phyloP scores from a whole-genome alignment of 495 filamentous ascomycete genomes.

The Xylaria bambusicola region DNA sequence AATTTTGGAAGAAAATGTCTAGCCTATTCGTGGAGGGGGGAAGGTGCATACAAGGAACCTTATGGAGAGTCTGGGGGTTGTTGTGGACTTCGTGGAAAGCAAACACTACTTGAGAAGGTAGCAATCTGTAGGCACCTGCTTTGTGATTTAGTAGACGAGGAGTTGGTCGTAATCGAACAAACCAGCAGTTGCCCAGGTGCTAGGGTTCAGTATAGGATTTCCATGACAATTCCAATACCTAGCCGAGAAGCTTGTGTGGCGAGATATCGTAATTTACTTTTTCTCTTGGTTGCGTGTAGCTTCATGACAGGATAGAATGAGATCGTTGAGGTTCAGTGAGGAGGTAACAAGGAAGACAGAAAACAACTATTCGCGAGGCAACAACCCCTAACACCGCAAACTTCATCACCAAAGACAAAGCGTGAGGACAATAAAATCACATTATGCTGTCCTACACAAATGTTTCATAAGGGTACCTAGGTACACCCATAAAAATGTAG shows the following conservation, averaged over 20 bases:
- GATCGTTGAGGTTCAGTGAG: neutral
- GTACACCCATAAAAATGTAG: too few relatives aligned
- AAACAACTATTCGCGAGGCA: too few relatives aligned
- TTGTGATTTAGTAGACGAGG: neutral
- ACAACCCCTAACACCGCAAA: neutral
- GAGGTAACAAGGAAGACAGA: neutral
- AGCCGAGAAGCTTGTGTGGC: too few relatives aligned
- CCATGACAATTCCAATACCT: conserved; percentile 15
- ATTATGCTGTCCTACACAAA: too few relatives aligned
- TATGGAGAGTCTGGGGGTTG: neutral
- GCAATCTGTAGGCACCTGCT: too few relatives aligned
- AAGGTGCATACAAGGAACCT: conserved; percentile 3
- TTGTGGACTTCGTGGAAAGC: neutral
- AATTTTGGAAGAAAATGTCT: neutral
- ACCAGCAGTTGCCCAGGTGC: conserved; percentile 15
- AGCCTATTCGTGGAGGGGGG: neutral
- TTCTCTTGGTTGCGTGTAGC: conserved; percentile 1
- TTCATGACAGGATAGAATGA: neutral
- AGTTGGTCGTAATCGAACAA: neutral
- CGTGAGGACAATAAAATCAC: neutral
- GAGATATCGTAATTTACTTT: too few relatives aligned
- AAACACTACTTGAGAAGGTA: neutral
- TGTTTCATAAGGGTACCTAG: too few relatives aligned
- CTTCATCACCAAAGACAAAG: neutral
- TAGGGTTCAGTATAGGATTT: conserved; percentile 3